Base-by-base conservation (phyloP, 805 yeast genomes). In the Starmerella apis region DNA sequence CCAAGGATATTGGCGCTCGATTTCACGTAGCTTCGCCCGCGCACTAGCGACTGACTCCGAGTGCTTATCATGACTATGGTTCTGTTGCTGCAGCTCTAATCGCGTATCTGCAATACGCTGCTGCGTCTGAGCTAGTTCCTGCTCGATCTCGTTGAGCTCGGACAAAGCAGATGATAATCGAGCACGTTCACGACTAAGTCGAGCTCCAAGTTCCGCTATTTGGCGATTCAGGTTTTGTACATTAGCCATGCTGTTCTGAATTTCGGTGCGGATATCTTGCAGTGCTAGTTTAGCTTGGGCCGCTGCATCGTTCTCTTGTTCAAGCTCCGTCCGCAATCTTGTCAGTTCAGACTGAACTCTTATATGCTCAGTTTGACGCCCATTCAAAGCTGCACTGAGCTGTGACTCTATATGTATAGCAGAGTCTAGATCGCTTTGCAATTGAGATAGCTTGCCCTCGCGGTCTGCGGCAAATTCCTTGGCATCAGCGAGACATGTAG, bases 211-310 rank as follows among this genome's bases (percentile, higher is more conserved):
- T 19, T 39, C 46, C 22, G 37, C 20, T 14, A 53, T 36, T 13
- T 24, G 27, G 9, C 24, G 24, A 18, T 5, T 11, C 9, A 27
- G 8, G 6, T 20, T 16, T 3, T 11, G 25, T 19, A 44, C n/a
- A 4, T 10, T 13, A 9, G 16, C 7, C 1, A 32, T 20, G 16
- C 50, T 14, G 10, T 8, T 19, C 9, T 41, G 94, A 57, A 80
- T 86, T 60, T 87, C 96, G 55, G 86, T 85, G 13, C 22, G 83
- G 83, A 84, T 59, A 80, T 80, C 94, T 84, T 22, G 84, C 54
- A 86, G 86, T 61, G 87, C 83, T 2, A 82, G 74, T 59, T 87
- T 86, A 0, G 75, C 59, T 42, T 72, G 65, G 6, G 60, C 54
- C 0, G 68, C 60, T 4, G 82, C 63, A 7, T 60, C 55, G 10